These are phyloP conservation scores for Flaveria floridana DNA, from an alignment of 140 eudicot genomes.

Conservation along the genomic window DNA sequence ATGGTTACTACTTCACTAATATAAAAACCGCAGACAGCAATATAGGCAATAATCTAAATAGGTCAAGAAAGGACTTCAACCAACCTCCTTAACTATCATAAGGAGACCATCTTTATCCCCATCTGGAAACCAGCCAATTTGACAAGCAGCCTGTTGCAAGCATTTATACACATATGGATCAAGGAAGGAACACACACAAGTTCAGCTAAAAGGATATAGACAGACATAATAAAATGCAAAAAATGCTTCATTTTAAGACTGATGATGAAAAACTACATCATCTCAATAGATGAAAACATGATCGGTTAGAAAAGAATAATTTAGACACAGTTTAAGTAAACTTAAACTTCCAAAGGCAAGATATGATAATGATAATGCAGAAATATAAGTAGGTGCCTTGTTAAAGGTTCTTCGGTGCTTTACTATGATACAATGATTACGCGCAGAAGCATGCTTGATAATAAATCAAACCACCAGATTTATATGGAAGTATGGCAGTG, in stretches of 20 bases:
- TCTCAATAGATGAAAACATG: not conserved
- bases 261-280: constrained; percentile 11
- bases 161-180: not conserved
- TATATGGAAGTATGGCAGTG: not conserved
- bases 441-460: constrained; percentile 17
- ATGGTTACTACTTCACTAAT: constrained; percentile 10
- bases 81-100: constrained; percentile 41
- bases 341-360: not conserved
- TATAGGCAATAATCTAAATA: not conserved
- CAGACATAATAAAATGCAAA: not conserved
- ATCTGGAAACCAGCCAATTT: constrained; percentile 47
- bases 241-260: not conserved
- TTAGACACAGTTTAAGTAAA: not conserved
- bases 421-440: not conserved
- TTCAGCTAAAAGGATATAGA: not conserved
- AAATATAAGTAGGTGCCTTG: not conserved
- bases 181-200: not conserved
- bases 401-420: not conserved
- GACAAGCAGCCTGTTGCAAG: constrained; percentile 45
- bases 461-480: constrained; percentile 1
- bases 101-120: constrained; percentile 36
- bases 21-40: not conserved
- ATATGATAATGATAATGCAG: not conserved
- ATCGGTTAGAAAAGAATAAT: not conserved
- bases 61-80: constrained; percentile 17